Base-by-base conservation (phyloP, 2,329 filamentous ascomycete species). In the Calonectria ilicicola region DNA sequence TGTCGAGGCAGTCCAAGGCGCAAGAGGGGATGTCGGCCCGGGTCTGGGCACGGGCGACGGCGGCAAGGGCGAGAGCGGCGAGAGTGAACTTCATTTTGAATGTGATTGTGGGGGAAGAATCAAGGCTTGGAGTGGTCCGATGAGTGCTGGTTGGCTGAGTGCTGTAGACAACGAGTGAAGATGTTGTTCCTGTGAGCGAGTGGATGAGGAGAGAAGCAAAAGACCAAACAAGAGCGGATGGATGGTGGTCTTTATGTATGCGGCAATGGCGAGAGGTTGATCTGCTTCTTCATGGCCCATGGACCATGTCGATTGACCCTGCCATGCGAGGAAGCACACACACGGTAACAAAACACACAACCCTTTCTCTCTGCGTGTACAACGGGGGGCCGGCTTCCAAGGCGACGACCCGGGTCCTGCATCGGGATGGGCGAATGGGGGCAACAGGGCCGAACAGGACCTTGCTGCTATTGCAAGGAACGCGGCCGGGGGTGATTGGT, bases 81-180 rank as follows among this genome's bases (percentile, higher is more conserved):
- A 83, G 63, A 69, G 83, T 67, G 80, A 79, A 82, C 83, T 85
- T 85, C 84, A 85, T 85, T 35, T 83, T 85, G 82, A 78, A 65
- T 65, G 67, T 72, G 63, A 12, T 51, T 51, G 62, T 72, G 21
- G 42, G 26, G 26, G 29, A 47, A 44, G n/a, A 44, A 38, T 3
- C 14, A 15, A 29, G 26, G 8, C 26, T 42, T 21, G n/a, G 44
- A 8, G 23, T 21, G 7, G 12, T 27, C 62, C 27, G 67, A 51
- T 62, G 66, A 58, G 46, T 29, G 64, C 51, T 47, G 49, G 51
- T 58, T 64, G 53, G 38, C 14, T 56, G 51, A 53, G 47, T 49
- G 21, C 56, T 69, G 76, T 65, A 79, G 77, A 73, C 77, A 82
- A 79, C 81, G 81, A 83, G 73, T 81, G 81, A 77, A 74, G 75